Evolutionary conservation across 768 basidiomycete genomes (phyloP), one percentile per base, ranked within the genome.

Genomic region (Thelephora ganbajun): DNA sequence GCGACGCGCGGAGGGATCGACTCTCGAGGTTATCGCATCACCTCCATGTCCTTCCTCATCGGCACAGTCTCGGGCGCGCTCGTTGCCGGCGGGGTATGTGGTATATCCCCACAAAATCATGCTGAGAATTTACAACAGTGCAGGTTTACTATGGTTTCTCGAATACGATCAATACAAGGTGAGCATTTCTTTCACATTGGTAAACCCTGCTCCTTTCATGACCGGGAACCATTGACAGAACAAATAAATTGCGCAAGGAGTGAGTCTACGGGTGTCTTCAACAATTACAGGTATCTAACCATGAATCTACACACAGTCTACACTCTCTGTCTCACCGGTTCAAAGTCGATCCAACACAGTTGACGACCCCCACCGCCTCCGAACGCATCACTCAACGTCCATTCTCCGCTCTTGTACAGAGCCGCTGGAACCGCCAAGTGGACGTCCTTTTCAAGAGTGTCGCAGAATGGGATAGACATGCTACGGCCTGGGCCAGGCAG

Each of bases 71-170:
- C 52, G 11, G 52, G 52, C 7, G 34, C 45, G 7, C 41, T 53
- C 26, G 50, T 53, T 22, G 52, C 52, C 23, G 46, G 52, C 35
- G 52, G 52, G 19, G 52, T 53, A 43, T 33, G 51, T 13, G n/a
- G 34, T 47, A n/a, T 23, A 16, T 36, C 11, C 16, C 6, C 9
- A 37, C 19, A 6, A 19, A 14, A 6, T 1, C 46, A 16, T 7
- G 14, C 26, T 33, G 16, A 7, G 26, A 18, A 33, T 44, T 47
- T 2, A 41, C 39, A 14, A 41, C 4, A 41, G 22, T 14, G 7
- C 39, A 41, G 39, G 39, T 41, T 16, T 41, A 41, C 22, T 41
- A 41, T 41, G 39, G 39, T 14, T 41, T 41, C 14, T 41, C 39
- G 5, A 41, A 41, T 14, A 41, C 9, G 12, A 41, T 41, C 14